Conservation (phyloP, 805 yeast genomes). For the Trichomonascus vanleenenianus region DNA sequence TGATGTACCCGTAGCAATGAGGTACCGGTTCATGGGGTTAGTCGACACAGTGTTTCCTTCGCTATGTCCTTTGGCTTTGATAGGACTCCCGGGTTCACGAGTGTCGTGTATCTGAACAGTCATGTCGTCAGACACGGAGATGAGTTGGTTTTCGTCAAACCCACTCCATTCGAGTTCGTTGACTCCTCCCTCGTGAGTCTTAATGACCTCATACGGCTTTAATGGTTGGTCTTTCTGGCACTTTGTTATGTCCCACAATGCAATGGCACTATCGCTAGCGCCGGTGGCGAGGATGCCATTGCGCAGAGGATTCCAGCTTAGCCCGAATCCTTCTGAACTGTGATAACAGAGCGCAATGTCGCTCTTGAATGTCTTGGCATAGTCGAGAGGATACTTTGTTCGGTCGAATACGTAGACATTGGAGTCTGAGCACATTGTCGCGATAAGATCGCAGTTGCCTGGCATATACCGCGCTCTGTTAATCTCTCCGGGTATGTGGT, state of each 20-base stretch:
- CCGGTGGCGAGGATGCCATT: constrained; percentile 55
- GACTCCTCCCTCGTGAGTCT: constrained; percentile 41
- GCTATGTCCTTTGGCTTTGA: constrained; percentile 5
- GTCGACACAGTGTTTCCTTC: constrained; percentile 45
- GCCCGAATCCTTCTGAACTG: constrained; percentile 45
- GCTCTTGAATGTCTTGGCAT: constrained; percentile 35
- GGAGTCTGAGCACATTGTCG: constrained; percentile 63
- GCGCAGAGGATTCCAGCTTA: constrained; percentile 62
- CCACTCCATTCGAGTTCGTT: constrained; percentile 70
- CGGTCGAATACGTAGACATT: constrained; percentile 63
- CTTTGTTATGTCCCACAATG: constrained; percentile 57
- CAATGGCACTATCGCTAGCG: constrained; percentile 55
- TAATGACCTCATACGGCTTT: constrained; percentile 20
- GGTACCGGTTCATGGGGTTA: constrained; percentile 47
- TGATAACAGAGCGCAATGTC: constrained; percentile 44
- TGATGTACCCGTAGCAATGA: constrained; percentile 62
- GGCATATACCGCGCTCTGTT: constrained; percentile 71
- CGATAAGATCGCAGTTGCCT: constrained; percentile 76
- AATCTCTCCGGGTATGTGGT: constrained; percentile 57
- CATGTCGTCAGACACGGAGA: constrained; percentile 61
- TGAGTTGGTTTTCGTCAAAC: constrained; percentile 52
- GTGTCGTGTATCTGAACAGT: constrained; percentile 45
- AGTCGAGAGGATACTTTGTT: constrained; percentile 63
- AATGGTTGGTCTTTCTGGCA: constrained; percentile 25
- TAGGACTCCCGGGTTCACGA: constrained; percentile 28